Evolutionary conservation across 2,329 filamentous ascomycete species (phyloP).

Genomic region (Clonostachys sp.): DNA sequence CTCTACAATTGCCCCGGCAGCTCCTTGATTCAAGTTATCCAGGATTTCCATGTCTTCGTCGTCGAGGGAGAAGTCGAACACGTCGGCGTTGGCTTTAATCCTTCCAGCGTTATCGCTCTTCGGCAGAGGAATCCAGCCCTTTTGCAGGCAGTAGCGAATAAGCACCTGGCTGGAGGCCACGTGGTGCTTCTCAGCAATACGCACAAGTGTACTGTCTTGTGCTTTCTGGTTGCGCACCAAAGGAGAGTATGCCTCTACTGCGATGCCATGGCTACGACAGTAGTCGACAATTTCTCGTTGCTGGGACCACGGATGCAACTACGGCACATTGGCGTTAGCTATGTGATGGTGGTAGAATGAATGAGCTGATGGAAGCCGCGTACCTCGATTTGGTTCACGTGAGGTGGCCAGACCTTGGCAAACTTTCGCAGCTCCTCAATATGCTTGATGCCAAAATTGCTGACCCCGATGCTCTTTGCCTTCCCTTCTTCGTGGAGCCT

Average conservation of each 20-base stretch:
- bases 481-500: slow-evolving; percentile 53
- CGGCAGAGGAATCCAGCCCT: slow-evolving; percentile 60
- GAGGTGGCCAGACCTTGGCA: slow-evolving; percentile 60
- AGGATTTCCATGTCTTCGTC: slow-evolving; percentile 46
- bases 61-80: slow-evolving; percentile 54
- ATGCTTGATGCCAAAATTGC: slow-evolving; percentile 64
- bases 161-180: slow-evolving; percentile 59
- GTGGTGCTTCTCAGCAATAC: slow-evolving; percentile 52
- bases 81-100: slow-evolving; percentile 54
- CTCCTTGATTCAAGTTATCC: slow-evolving; percentile 14
- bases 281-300: slow-evolving; percentile 24
- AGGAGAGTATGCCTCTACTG: slow-evolving; percentile 27
- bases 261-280: slow-evolving; percentile 76
- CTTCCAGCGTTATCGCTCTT: slow-evolving; percentile 58
- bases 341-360: too few relatives aligned
- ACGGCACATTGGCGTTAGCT: slow-evolving; percentile 10
- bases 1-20: slow-evolving; percentile 12
- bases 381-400: slow-evolving; percentile 68
- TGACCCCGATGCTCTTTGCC: slow-evolving; percentile 63
- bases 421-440: slow-evolving; percentile 62
- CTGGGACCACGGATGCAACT: slow-evolving; percentile 69
- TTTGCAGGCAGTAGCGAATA: slow-evolving; percentile 64
- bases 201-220: slow-evolving; percentile 49
- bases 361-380: background rate
- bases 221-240: slow-evolving; percentile 20